phyloP scores from a whole-genome alignment of 345 rosid species.

The Balakata baccata region DNA sequence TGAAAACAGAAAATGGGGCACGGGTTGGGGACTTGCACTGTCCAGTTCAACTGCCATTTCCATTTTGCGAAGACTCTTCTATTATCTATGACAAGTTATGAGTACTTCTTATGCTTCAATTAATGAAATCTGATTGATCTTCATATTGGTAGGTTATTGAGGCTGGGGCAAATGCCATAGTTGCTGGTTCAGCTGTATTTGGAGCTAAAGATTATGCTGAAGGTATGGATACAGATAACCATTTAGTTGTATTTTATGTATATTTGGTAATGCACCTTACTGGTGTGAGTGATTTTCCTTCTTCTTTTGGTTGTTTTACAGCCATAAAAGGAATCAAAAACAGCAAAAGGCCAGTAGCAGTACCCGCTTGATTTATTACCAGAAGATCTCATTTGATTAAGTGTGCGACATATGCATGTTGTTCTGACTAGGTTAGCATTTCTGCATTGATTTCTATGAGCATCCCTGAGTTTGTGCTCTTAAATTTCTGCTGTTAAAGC shows the following conservation, averaged over 20 bases:
- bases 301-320: slow-evolving; percentile 26
- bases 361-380: slow-evolving; percentile 51
- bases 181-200: slow-evolving; percentile 99
- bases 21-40: too few species aligned
- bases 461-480: neutral
- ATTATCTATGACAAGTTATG: neutral
- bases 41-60: too few species aligned
- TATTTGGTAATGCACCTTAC: neutral
- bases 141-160: slow-evolving; percentile 66
- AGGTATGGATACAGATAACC: slow-evolving; percentile 41
- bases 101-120: neutral
- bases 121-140: neutral
- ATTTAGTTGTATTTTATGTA: neutral
- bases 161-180: slow-evolving; percentile 97
- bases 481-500: neutral
- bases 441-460: slow-evolving; percentile 1
- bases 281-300: slow-evolving; percentile 10
- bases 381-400: slow-evolving; percentile 16
- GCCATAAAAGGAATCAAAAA: slow-evolving; percentile 88
- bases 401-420: slow-evolving; percentile 22
- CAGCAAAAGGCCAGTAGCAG: slow-evolving; percentile 87
- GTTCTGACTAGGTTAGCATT: slow-evolving; percentile 6
- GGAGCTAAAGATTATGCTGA: slow-evolving; percentile 97
- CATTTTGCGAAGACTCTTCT: too few species aligned
- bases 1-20: too few species aligned